Conservation (phyloP, 352 stramenopile species). For the Pythium rhizo-oryzae region DNA sequence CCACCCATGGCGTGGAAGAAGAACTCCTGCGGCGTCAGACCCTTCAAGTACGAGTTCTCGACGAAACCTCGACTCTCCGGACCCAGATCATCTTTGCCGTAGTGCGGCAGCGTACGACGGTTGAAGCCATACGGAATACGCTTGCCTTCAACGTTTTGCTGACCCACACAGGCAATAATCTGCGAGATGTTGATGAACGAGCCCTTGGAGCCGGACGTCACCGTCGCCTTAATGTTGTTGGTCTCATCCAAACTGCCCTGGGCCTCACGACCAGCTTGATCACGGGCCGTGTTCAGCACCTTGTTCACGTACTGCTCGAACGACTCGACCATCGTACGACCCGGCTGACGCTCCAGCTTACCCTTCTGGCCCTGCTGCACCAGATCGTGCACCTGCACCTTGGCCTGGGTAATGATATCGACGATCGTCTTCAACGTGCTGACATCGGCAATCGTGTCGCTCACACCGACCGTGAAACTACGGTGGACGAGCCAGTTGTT, state of each 20-base stretch:
- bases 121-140: slow-evolving; percentile 96
- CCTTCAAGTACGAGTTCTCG: slow-evolving; percentile 99
- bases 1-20: slow-evolving; percentile 99
- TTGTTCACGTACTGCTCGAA: slow-evolving; percentile 99
- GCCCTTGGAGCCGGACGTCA: slow-evolving; percentile 99
- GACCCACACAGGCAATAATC: slow-evolving; percentile 99
- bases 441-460: slow-evolving; percentile 98
- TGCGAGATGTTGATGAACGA: slow-evolving; percentile 99
- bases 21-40: slow-evolving; percentile 96
- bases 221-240: slow-evolving; percentile 99
- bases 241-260: slow-evolving; percentile 92
- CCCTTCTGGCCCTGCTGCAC: slow-evolving; percentile 98
- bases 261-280: slow-evolving; percentile 82
- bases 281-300: slow-evolving; percentile 90
- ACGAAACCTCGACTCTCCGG: slow-evolving; percentile 99
- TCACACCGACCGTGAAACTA: slow-evolving; percentile 99
- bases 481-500: slow-evolving; percentile 99
- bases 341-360: slow-evolving; percentile 97
- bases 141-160: slow-evolving; percentile 99
- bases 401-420: slow-evolving; percentile 98
- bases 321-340: slow-evolving; percentile 99
- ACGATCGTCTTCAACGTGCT: slow-evolving; percentile 98
- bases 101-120: slow-evolving; percentile 96
- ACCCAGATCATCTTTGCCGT: slow-evolving; percentile 97
- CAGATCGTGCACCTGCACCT: slow-evolving; percentile 93